Percentiles rank a stretch among this genome's conserved stretches.
These are phyloP conservation scores for Solanum hybrid DNA, from an alignment of 305 asterid genomes.

Conservation along the genomic window DNA sequence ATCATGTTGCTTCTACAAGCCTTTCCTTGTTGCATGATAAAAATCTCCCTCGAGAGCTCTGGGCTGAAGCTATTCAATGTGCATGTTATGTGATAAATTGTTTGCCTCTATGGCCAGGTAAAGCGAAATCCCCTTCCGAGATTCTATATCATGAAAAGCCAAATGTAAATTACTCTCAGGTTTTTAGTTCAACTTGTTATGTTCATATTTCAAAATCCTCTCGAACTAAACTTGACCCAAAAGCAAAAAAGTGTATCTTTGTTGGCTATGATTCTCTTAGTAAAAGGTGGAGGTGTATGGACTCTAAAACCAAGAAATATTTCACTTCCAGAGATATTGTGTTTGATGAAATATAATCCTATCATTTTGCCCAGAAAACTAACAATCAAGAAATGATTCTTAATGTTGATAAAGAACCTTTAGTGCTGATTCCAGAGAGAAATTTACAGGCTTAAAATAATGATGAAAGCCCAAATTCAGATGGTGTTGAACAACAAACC, in stretches of 20 bases:
- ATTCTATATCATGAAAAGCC: background rate
- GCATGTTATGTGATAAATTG: background rate
- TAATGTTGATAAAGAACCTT: background rate
- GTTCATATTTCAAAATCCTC: background rate
- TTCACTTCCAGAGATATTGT: background rate
- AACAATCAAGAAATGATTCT: too few relatives aligned
- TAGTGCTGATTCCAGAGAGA: background rate
- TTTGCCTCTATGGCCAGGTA: background rate
- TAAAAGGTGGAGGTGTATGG: background rate
- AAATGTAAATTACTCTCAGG: background rate
- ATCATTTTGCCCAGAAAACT: background rate
- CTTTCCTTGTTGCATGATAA: background rate
- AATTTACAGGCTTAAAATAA: too few relatives aligned
- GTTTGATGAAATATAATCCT: background rate
- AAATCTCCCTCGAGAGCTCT: background rate
- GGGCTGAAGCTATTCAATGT: background rate
- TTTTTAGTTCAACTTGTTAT: background rate
- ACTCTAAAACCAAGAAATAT: too few relatives aligned
- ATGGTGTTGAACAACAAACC: background rate
- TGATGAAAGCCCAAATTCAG: background rate
- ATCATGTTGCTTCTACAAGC: background rate
- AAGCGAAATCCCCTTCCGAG: background rate
- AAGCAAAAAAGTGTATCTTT: background rate
- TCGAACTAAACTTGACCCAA: background rate
- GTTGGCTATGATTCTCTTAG: background rate